Conservation (phyloP, 306 rosid genomes). For the Carpinus fangiana region DNA sequence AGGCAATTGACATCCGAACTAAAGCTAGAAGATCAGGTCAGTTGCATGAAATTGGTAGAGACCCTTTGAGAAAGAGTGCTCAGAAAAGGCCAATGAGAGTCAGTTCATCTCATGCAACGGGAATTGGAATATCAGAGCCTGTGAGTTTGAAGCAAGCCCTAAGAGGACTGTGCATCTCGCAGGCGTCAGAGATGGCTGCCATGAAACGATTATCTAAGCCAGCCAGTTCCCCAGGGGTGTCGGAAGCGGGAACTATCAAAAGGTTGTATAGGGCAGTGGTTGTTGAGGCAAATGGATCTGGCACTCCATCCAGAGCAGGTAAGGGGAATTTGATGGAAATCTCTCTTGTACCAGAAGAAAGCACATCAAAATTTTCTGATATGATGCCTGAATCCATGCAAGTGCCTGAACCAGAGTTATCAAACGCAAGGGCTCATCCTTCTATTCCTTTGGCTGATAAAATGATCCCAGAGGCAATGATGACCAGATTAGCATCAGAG, state of each 20-base stretch:
- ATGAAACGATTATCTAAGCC: conserved; percentile 79
- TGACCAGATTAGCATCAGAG: conserved; percentile 40
- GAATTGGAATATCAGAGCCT: conserved; percentile 92
- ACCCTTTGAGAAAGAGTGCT: conserved; percentile 69
- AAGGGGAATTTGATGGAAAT: conserved; percentile 71
- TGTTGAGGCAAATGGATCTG: conserved; percentile 52
- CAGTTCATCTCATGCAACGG: conserved; percentile 66
- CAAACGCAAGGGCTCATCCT: conserved; percentile 39
- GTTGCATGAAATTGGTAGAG: conserved; percentile 40
- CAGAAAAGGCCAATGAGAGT: conserved; percentile 88
- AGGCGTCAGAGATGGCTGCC: conserved; percentile 99
- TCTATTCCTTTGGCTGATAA: conserved; percentile 34
- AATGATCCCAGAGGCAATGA: conserved; percentile 28
- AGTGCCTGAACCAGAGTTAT: conserved; percentile 26
- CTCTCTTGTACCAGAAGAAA: conserved; percentile 71
- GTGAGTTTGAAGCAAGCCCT: conserved; percentile 98
- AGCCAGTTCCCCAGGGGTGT: conserved; percentile 62
- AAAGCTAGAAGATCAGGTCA: conserved; percentile 54
- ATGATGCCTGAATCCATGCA: conserved; percentile 34
- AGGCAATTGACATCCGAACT: conserved; percentile 68
- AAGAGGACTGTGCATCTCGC: conserved; percentile 92
- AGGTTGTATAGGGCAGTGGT: conserved; percentile 77
- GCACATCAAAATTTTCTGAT: conserved; percentile 39
- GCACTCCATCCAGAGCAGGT: conserved; percentile 47
- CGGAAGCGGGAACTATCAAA: conserved; percentile 90